A percentile compares a stretch with the other conserved stretches of the same genome.
Conservation (phyloP, 352 stramenopile genomes). For the Pythium vanterpoolii region DNA sequence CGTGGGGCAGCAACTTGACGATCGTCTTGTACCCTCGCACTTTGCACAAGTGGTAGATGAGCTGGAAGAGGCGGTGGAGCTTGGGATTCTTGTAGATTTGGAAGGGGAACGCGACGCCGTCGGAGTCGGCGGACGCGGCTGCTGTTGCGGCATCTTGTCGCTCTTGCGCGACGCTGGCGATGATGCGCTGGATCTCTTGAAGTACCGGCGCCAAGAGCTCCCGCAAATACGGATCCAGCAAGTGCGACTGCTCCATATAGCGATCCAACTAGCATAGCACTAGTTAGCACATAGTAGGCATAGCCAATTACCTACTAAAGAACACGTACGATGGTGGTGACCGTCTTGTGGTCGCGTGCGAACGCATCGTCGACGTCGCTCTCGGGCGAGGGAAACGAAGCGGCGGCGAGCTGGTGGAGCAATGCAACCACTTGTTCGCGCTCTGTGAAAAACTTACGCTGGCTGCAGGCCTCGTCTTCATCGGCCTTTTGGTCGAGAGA, state of each 20-base stretch:
- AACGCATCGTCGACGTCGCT: constrained; percentile 54
- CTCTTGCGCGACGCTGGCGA: constrained; percentile 37
- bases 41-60: constrained; percentile 96
- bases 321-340: constrained; percentile 50
- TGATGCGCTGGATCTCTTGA: constrained; percentile 53
- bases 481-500: not conserved
- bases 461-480: constrained; percentile 23
- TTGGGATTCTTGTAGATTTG: constrained; percentile 69
- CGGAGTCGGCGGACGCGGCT: constrained; percentile 3
- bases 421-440: constrained; percentile 41
- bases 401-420: constrained; percentile 36
- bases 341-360: constrained; percentile 29
- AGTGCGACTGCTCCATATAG: constrained; percentile 85
- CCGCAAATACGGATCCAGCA: constrained; percentile 88
- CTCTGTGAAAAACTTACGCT: constrained; percentile 64
- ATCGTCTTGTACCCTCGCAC: constrained; percentile 96
- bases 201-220: constrained; percentile 72
- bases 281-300: not conserved
- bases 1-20: constrained; percentile 94
- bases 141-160: constrained; percentile 5
- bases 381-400: constrained; percentile 31
- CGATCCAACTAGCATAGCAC: constrained; percentile 58
- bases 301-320: not conserved
- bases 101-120: constrained; percentile 55
- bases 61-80: constrained; percentile 85